phyloP scores from a whole-genome alignment of 176 grass and related monocot genomes.

The Zoysia pacifica region DNA sequence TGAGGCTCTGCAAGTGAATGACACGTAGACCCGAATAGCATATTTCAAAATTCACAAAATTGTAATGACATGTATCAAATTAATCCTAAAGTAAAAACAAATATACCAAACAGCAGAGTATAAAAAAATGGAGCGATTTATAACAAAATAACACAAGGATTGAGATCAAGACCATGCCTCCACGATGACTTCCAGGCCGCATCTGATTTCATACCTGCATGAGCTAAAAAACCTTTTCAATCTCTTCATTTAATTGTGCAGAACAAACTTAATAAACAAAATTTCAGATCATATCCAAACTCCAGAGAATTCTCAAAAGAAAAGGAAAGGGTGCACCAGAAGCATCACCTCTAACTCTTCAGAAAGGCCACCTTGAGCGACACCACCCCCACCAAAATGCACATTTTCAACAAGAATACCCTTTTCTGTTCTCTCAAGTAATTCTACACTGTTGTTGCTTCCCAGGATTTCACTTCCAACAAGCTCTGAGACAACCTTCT shows the following conservation, averaged over 20 bases:
- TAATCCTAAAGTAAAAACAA: slow-evolving; percentile 24
- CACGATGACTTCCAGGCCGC: slow-evolving; percentile 34
- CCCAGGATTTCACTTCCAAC: slow-evolving; percentile 52
- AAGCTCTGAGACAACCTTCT: slow-evolving; percentile 49
- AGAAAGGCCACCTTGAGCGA: slow-evolving; percentile 36
- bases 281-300: slow-evolving; percentile 37
- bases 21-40: too few relatives aligned
- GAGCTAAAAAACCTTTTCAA: slow-evolving; percentile 62
- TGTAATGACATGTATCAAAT: too few relatives aligned
- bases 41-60: too few relatives aligned
- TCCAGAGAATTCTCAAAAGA: not conserved
- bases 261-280: slow-evolving; percentile 30
- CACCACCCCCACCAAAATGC: slow-evolving; percentile 40
- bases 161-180: slow-evolving; percentile 67
- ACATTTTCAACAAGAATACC: slow-evolving; percentile 44
- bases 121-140: slow-evolving; percentile 61
- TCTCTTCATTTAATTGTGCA: slow-evolving; percentile 50
- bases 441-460: slow-evolving; percentile 39
- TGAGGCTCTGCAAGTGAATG: too few relatives aligned
- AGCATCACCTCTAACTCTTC: slow-evolving; percentile 78
- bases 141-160: slow-evolving; percentile 29
- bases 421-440: slow-evolving; percentile 44
- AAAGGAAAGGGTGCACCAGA: slow-evolving; percentile 36
- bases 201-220: slow-evolving; percentile 68
- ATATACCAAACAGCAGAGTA: slow-evolving; percentile 53